Evolutionary conservation across 306 rosid genomes (phyloP), one percentile per base, ranked within the genome.

Genomic region (Prunus mongolica): DNA sequence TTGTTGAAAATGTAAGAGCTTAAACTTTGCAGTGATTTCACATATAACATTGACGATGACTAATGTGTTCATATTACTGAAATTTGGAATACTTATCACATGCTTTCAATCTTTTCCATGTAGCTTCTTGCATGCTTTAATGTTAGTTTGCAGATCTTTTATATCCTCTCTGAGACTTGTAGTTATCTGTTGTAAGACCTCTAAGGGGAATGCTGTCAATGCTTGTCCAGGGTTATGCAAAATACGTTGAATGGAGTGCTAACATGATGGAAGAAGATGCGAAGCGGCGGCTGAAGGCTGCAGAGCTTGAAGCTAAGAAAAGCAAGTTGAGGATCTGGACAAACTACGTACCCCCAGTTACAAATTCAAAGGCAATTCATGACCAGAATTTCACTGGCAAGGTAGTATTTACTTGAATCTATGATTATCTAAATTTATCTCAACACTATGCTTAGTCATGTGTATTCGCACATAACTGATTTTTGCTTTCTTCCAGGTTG

Each of bases 221-320:
- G 16, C 46, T 49, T 38, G 20, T 71, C 14, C 47, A 96, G 99
- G 99, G 99, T 72, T 82, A 75, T 72, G 98, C 92, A 44, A 96
- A 88, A 78, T 96, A 89, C 78, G 96, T 96, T 81, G 99, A 93
- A 81, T 96, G 99, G 99, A 96, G 99, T 81, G 99, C 98, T 20
- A 93, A 91, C 72, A 93, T 86, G 94, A 89, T 96, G 99, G 99
- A 93, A 84, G 99, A 96, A 76, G 97, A 96, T 49, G 92, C 96
- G 44, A 96, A 96, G 80, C 77, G 93, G 78, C 83, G n/a, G 81
- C 82, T 96, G 79, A 96, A 96, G 86, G 52, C 83, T 83, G 94
- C 97, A 67, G 98, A 96, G 79, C 97, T 96, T 30, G 84, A 86
- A 81, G 93, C 99, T 30, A 96, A 92, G 90, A 96, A 93, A 85